Evolutionary conservation across 371 early-diverging fungal species (phyloP), one percentile per base, ranked within the genome.

Genomic region (Rhizopus sp.): DNA sequence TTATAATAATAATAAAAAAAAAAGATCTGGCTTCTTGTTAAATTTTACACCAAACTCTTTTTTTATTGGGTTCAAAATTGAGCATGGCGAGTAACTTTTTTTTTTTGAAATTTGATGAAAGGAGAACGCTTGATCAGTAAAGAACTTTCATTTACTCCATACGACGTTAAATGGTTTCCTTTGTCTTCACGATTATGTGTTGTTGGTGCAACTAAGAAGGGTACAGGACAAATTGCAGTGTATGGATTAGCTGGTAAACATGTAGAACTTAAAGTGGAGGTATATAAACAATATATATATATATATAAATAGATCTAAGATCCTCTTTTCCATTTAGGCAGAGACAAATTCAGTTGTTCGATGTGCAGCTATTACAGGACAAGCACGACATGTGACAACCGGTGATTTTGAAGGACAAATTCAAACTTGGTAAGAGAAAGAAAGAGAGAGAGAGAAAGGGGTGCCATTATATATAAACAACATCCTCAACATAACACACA

Each of bases 341-440:
- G 76, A 73, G 70, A 83, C 85, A 59, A 60, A 70, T 54, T 59
- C 76, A 40, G 73, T 88, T 29, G 66, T 90, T 67, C 84, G 89
- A 73, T 85, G 90, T 69, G 66, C 82, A 5, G 84, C 90, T 0
- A 77, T 87, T 3, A 63, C 80, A 7, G 64, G 84, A 6, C 70
- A 71, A 15, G 41, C 66, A 15, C 80, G 88, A 29, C 83, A 88
- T 38, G 58, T 91, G 33, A 86, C 89, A 5, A 89, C 90, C 0
- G 93, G 93, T 13, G 86, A 89, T 61, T 91, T 91, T 67, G 81
- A 82, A 5, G 93, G 93, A 2, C 70, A 76, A 30, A 59, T 93
- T 50, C 73, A 77, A 46, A 49, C 87, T 29, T 92, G 88, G 86
- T 81, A 69, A 50, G 39, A 13, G 32, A 16, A 44, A 15, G 46